Evolutionary conservation across 2,329 filamentous ascomycete genomes (phyloP).

Genomic region (Aspergillus piperis): DNA sequence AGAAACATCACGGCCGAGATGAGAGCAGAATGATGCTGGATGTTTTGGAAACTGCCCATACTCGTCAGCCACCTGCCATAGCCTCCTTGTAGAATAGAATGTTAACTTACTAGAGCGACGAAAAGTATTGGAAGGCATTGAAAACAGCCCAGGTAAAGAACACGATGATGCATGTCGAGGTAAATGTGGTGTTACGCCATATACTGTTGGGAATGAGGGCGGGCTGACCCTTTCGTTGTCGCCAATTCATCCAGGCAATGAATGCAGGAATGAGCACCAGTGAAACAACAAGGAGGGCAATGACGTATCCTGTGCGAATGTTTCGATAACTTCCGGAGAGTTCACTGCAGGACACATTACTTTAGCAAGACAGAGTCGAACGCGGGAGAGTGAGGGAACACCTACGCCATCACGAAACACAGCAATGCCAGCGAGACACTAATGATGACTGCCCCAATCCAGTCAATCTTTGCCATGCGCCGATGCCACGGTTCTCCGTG

Average conservation of each 20-base stretch:
- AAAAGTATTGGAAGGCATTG: slow-evolving; percentile 46
- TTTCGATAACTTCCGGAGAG: slow-evolving; percentile 10
- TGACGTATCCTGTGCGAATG: slow-evolving; percentile 38
- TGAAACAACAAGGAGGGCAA: slow-evolving; percentile 50
- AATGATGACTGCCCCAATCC: not conserved
- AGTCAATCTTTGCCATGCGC: slow-evolving; percentile 49
- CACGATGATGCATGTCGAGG: slow-evolving; percentile 56
- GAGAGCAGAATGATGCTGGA: slow-evolving; percentile 50
- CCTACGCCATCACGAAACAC: slow-evolving; percentile 42
- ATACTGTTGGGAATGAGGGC: slow-evolving; percentile 64
- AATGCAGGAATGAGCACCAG: slow-evolving; percentile 52
- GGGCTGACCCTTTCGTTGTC: slow-evolving; percentile 48
- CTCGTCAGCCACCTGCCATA: not conserved
- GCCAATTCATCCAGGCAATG: slow-evolving; percentile 56
- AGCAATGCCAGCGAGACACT: not conserved
- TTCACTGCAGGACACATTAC: slow-evolving; percentile 22
- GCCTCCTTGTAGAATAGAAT: not conserved
- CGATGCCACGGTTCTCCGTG: slow-evolving; percentile 40
- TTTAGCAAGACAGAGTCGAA: slow-evolving; percentile 4
- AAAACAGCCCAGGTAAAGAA: slow-evolving; percentile 50
- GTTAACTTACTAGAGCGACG: slow-evolving; percentile 9
- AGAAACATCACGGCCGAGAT: slow-evolving; percentile 50
- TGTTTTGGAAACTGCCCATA: slow-evolving; percentile 48
- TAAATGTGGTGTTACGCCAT: slow-evolving; percentile 61
- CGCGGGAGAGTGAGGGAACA: not conserved